phyloP scores from a whole-genome alignment of 495 filamentous ascomycete genomes.

The Aspergillus diversus region DNA sequence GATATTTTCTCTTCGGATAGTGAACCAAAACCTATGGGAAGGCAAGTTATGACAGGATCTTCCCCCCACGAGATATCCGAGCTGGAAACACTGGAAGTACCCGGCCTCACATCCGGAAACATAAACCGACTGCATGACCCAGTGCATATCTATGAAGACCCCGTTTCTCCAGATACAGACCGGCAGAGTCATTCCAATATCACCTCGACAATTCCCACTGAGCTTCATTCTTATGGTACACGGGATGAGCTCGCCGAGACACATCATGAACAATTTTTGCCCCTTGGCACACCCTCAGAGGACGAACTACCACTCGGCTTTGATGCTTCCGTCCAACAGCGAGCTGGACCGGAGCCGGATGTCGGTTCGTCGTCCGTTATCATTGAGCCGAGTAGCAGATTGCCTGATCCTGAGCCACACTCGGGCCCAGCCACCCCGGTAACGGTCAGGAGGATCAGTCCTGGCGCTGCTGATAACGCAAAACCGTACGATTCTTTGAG shows the following conservation, averaged over 20 bases:
- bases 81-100: not conserved
- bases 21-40: not conserved
- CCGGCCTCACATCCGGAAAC: not conserved
- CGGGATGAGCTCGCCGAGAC: not conserved
- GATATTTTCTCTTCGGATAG: not conserved
- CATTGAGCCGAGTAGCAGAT: not conserved
- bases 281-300: not conserved
- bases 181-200: not conserved
- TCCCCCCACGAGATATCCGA: not conserved
- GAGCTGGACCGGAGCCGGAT: not conserved
- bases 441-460: not conserved
- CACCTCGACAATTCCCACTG: not conserved
- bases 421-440: not conserved
- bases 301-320: not conserved
- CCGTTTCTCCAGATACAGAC: slow-evolving; percentile 20
- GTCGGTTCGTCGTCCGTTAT: not conserved
- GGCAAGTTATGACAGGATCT: not conserved
- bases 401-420: not conserved
- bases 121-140: not conserved
- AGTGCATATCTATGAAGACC: slow-evolving; percentile 50
- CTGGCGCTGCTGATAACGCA: not conserved
- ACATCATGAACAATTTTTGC: not conserved
- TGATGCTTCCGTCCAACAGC: not conserved
- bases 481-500: not conserved
- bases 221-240: not conserved